Evolutionary conservation across 2,329 filamentous ascomycete species (phyloP).

Genomic region (Botrytis hyacinthi): DNA sequence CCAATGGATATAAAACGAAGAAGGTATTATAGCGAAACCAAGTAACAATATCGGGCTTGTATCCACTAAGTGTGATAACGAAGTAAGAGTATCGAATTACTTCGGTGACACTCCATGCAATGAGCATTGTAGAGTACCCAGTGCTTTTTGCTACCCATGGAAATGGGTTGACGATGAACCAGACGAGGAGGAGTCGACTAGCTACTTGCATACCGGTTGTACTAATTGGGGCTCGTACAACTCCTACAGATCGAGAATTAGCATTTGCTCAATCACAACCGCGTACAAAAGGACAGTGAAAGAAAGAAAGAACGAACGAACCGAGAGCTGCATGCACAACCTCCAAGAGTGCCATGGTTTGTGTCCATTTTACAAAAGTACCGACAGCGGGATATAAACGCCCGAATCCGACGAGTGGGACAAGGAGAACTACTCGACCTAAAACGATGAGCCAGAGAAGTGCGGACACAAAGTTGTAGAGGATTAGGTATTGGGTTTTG

Average conservation of each 20-base stretch:
- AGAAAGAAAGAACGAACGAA: conserved; percentile 43
- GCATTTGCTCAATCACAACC: not conserved
- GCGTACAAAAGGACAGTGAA: not conserved
- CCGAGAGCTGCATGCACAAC: conserved; percentile 77
- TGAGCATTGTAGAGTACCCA: conserved; percentile 73
- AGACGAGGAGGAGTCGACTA: conserved; percentile 83
- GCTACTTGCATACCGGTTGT: conserved; percentile 91
- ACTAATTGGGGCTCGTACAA: conserved; percentile 80
- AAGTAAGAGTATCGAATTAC: conserved; percentile 94
- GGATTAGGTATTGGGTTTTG: conserved; percentile 70
- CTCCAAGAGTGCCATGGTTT: conserved; percentile 81
- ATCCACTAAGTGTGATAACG: conserved; percentile 64
- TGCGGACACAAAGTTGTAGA: conserved; percentile 80
- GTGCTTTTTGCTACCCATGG: conserved; percentile 60
- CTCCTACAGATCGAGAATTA: conserved; percentile 48
- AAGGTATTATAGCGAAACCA: conserved; percentile 94
- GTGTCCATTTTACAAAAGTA: conserved; percentile 72
- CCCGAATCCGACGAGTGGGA: conserved; percentile 53
- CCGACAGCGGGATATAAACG: conserved; percentile 62
- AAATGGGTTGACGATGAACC: conserved; percentile 76
- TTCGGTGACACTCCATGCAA: conserved; percentile 88
- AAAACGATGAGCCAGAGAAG: conserved; percentile 77
- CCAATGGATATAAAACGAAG: conserved; percentile 86
- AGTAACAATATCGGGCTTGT: conserved; percentile 63
- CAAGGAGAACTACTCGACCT: conserved; percentile 58